Conservation (phyloP, 495 filamentous ascomycete species). For the Beverwykella pulmonaria region DNA sequence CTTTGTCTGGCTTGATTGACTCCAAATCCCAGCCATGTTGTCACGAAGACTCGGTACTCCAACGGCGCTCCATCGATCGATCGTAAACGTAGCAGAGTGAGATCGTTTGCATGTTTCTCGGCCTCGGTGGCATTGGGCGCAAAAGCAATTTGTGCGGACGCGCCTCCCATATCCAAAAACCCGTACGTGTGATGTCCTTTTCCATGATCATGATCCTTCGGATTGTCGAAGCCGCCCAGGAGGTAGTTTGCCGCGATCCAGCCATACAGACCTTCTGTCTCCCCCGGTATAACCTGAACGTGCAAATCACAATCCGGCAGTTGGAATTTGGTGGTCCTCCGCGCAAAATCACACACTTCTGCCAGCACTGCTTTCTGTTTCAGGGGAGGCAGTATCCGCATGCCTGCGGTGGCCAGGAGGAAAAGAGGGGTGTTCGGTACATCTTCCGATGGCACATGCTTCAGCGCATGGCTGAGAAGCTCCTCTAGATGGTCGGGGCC, state of each 20-base stretch:
- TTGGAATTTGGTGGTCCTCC: conserved; percentile 74
- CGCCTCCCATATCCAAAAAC: conserved; percentile 97
- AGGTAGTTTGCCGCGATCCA: conserved; percentile 99
- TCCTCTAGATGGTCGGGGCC: conserved; percentile 78
- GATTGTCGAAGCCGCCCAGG: conserved; percentile 87
- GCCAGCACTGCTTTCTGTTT: conserved; percentile 71
- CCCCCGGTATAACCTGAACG: conserved; percentile 94
- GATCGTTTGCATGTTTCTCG: conserved; percentile 83
- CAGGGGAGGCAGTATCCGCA: conserved; percentile 79
- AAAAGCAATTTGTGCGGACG: conserved; percentile 96
- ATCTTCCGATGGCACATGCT: conserved; percentile 77
- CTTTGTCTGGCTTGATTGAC: conserved; percentile 85
- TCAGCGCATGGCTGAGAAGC: conserved; percentile 79
- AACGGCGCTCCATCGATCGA: conserved; percentile 72
- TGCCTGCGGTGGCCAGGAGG: conserved; percentile 93
- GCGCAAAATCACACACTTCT: conserved; percentile 83
- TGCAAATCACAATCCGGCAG: conserved; percentile 89
- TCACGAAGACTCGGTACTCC: conserved; percentile 89
- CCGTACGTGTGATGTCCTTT: conserved; percentile 95
- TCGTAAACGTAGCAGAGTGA: conserved; percentile 82
- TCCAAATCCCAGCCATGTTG: conserved; percentile 95
- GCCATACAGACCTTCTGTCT: conserved; percentile 96
- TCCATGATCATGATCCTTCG: conserved; percentile 71
- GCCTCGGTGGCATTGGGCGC: conserved; percentile 92
- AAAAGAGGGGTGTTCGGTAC: conserved; percentile 87